Percentiles rank a stretch among this genome's conserved stretches.
These are phyloP conservation scores for Penicillium italicum DNA, from an alignment of 2,329 filamentous ascomycete species.

Conservation along the genomic window DNA sequence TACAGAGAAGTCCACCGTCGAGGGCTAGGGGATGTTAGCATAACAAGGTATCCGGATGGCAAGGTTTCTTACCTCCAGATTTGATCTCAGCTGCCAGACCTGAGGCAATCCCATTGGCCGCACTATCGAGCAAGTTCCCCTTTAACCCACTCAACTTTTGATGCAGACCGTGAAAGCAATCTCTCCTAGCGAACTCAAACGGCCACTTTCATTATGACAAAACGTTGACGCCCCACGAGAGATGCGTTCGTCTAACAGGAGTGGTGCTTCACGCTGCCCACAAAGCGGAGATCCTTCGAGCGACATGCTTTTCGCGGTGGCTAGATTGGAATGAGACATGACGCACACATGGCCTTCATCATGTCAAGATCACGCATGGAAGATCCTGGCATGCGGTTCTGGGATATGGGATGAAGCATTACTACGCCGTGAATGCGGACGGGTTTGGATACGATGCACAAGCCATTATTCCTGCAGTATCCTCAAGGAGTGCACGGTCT, in stretches of 20 bases:
- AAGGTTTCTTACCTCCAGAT: not conserved
- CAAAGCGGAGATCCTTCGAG: not conserved
- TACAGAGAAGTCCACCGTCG: not conserved
- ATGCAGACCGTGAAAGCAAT: too few relatives aligned
- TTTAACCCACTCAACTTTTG: not conserved
- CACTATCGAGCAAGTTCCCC: not conserved
- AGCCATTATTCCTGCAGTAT: too few relatives aligned
- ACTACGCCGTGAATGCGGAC: conserved; percentile 1
- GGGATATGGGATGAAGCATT: conserved; percentile 2
- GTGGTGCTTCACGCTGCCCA: not conserved
- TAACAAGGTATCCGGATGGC: not conserved
- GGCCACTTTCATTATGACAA: not conserved
- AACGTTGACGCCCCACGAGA: not conserved
- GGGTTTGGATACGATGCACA: not conserved
- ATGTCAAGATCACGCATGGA: not conserved
- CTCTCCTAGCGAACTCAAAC: not conserved
- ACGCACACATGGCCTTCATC: conserved; percentile 6
- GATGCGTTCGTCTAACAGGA: not conserved
- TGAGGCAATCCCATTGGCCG: not conserved
- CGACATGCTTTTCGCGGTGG: not conserved
- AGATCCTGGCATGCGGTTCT: conserved; percentile 1
- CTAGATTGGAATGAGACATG: not conserved
- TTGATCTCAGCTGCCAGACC: not conserved
- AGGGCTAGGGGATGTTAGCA: not conserved
- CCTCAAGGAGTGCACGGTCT: too few relatives aligned